Conservation (phyloP, 1,284 basidiomycete species). For the Trichosporon sp. region DNA sequence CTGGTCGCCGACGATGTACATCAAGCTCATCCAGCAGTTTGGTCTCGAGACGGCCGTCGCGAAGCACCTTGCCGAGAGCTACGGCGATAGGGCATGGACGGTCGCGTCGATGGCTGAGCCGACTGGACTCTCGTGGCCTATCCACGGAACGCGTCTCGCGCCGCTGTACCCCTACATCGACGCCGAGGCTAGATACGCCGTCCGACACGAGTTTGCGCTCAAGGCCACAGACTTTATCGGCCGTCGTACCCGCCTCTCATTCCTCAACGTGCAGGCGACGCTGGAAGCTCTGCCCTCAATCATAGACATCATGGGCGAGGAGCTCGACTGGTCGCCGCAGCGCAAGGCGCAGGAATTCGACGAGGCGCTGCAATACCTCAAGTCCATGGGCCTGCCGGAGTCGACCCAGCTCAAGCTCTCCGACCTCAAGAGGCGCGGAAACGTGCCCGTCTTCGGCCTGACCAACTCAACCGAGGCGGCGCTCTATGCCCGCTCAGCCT, state of each 20-base stretch:
- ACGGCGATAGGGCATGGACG: slow-evolving; percentile 94
- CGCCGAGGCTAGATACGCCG: slow-evolving; percentile 87
- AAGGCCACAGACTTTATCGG: slow-evolving; percentile 89
- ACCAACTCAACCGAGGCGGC: slow-evolving; percentile 42
- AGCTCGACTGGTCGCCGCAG: slow-evolving; percentile 67
- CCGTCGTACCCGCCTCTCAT: slow-evolving; percentile 81
- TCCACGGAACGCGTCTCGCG: slow-evolving; percentile 73
- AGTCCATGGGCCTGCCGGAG: slow-evolving; percentile 67
- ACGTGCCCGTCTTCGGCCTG: slow-evolving; percentile 34
- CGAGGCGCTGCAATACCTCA: slow-evolving; percentile 60
- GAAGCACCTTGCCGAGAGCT: slow-evolving; percentile 78
- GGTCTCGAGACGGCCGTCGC: slow-evolving; percentile 89
- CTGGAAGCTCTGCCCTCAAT: slow-evolving; percentile 78
- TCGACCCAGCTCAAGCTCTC: slow-evolving; percentile 46
- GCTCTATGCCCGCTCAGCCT: slow-evolving; percentile 57
- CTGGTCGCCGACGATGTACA: slow-evolving; percentile 96
- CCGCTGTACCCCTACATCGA: slow-evolving; percentile 84
- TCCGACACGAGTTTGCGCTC: slow-evolving; percentile 83
- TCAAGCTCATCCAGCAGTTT: slow-evolving; percentile 86
- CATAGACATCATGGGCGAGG: slow-evolving; percentile 84
- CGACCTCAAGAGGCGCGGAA: slow-evolving; percentile 37
- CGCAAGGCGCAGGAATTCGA: slow-evolving; percentile 60
- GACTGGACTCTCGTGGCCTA: slow-evolving; percentile 66
- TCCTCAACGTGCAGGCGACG: slow-evolving; percentile 85
- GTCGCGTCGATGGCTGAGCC: slow-evolving; percentile 75